Evolutionary conservation across 352 stramenopile species (phyloP).

Genomic region (Phytophthora colocasiae): DNA sequence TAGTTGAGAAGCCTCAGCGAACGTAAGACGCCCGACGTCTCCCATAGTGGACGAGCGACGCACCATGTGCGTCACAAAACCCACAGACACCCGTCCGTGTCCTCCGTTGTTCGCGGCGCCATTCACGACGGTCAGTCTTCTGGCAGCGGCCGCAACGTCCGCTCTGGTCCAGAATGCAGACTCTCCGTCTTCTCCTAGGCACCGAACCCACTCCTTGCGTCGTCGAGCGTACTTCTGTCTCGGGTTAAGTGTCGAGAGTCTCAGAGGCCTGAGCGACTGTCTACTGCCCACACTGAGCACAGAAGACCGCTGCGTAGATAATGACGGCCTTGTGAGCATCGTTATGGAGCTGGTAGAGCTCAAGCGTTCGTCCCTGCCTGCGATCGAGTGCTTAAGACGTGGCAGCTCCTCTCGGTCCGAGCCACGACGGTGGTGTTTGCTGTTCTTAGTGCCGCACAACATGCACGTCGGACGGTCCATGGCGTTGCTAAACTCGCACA

Average conservation of each 20-base stretch:
- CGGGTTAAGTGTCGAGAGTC: conserved; percentile 70
- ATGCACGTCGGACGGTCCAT: conserved; percentile 68
- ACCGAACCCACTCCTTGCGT: conserved; percentile 84
- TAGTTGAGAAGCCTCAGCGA: conserved; percentile 65
- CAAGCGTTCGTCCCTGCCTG: conserved; percentile 31
- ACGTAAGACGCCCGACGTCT: conserved; percentile 58
- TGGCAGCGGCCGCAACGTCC: conserved; percentile 41
- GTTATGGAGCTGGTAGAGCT: conserved; percentile 39
- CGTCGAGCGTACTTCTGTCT: conserved; percentile 81
- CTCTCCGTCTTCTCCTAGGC: conserved; percentile 61
- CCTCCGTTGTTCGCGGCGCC: not conserved
- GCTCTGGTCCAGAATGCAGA: conserved; percentile 77
- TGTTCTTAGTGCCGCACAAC: conserved; percentile 78
- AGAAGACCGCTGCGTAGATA: conserved; percentile 25
- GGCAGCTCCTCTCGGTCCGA: conserved; percentile 34
- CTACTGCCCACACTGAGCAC: conserved; percentile 25
- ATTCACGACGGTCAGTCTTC: conserved; percentile 35
- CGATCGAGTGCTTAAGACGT: conserved; percentile 40
- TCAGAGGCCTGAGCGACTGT: conserved; percentile 36
- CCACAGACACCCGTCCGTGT: conserved; percentile 54
- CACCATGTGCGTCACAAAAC: conserved; percentile 77
- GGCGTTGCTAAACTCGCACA: conserved; percentile 85
- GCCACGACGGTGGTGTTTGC: conserved; percentile 13
- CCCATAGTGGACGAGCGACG: conserved; percentile 65
- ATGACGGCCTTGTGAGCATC: conserved; percentile 34